Percentiles rank a stretch among this genome's conserved stretches.
Evolutionary conservation across 371 early-diverging fungal genomes (phyloP).

Genomic region (Rhizopus arrhizus): DNA sequence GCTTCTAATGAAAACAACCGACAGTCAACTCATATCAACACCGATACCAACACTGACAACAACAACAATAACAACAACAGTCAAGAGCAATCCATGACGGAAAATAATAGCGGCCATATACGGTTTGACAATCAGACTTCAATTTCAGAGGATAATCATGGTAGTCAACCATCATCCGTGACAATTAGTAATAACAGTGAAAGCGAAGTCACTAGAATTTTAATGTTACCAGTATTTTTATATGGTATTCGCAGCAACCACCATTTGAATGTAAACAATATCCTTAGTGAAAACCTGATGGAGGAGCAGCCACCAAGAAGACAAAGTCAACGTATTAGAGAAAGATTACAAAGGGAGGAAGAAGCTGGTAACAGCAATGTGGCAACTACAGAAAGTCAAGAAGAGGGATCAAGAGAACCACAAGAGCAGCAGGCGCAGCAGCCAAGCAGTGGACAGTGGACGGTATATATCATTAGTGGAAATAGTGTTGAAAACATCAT

Average conservation of each 20-base stretch:
- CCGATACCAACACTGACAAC: background rate
- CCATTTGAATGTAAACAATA: background rate
- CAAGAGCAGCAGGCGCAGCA: background rate
- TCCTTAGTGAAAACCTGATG: background rate
- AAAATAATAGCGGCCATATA: too few relatives aligned
- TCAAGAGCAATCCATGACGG: background rate
- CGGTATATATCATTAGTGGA: slow-evolving; percentile 35
- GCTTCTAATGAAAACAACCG: background rate
- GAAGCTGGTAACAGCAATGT: background rate
- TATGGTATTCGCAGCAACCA: slow-evolving; percentile 13
- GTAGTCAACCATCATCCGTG: background rate
- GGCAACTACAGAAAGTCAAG: background rate
- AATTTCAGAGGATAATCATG: background rate
- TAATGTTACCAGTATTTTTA: slow-evolving; percentile 26
- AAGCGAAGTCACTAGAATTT: slow-evolving; percentile 12
- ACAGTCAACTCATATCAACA: too few relatives aligned
- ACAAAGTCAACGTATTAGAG: slow-evolving; percentile 17
- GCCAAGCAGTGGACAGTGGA: slow-evolving; percentile 24
- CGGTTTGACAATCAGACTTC: background rate
- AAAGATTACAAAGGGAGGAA: slow-evolving; percentile 14
- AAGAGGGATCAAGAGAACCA: background rate
- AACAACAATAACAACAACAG: background rate
- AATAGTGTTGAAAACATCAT: slow-evolving; percentile 16
- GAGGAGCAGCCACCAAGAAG: slow-evolving; percentile 6
- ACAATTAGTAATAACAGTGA: background rate